phyloP scores from a whole-genome alignment of 140 eudicot species.

The Flaveria floridana region DNA sequence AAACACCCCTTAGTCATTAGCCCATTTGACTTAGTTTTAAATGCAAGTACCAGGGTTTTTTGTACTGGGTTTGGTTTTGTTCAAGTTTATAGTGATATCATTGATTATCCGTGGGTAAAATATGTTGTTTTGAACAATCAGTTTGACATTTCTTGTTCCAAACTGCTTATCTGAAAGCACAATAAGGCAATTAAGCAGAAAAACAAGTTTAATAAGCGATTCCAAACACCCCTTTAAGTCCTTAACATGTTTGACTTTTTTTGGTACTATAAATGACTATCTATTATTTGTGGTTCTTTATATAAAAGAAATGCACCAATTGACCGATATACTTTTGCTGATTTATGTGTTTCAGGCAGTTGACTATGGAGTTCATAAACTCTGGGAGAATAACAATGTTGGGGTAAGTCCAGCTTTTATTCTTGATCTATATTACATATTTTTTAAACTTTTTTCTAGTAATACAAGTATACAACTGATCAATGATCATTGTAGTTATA shows the following conservation, averaged over 20 bases:
- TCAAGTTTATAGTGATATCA: too few species aligned
- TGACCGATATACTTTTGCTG: conserved; percentile 2
- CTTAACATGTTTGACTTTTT: background rate
- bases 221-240: too few species aligned
- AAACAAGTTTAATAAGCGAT: too few species aligned
- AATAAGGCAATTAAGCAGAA: too few species aligned
- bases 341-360: conserved; percentile 52
- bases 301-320: background rate
- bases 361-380: conserved; percentile 57
- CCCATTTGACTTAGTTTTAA: background rate
- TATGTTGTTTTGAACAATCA: too few species aligned
- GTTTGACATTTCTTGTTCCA: too few species aligned
- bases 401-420: conserved; percentile 43
- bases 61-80: too few species aligned
- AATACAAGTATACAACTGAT: background rate
- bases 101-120: too few species aligned
- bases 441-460: background rate
- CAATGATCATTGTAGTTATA: background rate
- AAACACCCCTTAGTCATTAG: background rate
- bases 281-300: background rate
- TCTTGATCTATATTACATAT: background rate
- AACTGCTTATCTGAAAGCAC: too few species aligned
- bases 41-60: too few species aligned
- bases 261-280: background rate
- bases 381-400: conserved; percentile 59